These are phyloP conservation scores for Colletotrichum brevisporum DNA, from an alignment of 2,329 filamentous ascomycete genomes.

Conservation along the genomic window DNA sequence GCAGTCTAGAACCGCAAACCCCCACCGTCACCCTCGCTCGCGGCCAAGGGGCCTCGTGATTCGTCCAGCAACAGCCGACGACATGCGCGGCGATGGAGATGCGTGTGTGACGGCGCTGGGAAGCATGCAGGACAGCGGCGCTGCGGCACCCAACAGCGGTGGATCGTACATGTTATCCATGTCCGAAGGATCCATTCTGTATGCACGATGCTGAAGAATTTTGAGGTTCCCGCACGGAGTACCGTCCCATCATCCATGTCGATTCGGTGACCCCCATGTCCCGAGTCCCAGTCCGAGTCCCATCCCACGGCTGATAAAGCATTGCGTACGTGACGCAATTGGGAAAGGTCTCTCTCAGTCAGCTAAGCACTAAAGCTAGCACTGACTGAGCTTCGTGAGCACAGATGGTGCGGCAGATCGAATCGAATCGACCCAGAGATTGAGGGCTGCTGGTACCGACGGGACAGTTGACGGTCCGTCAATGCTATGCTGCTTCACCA, in stretches of 20 bases:
- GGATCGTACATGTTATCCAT: no score
- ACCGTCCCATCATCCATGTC: no score
- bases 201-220: neutral
- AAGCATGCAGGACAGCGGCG: neutral
- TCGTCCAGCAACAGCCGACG: neutral
- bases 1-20: neutral
- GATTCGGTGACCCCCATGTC: no score
- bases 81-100: neutral
- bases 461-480: no score
- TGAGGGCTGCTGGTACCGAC: neutral
- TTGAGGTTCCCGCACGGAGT: neutral
- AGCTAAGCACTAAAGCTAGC: no score
- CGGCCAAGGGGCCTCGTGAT: neutral
- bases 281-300: neutral
- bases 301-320: neutral
- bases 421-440: neutral
- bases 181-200: no score
- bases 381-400: no score
- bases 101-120: neutral
- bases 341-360: neutral
- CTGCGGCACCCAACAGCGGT: neutral
- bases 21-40: neutral
- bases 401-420: neutral
- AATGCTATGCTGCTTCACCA: no score
- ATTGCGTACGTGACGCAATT: neutral